Conservation (phyloP, 2,329 filamentous ascomycete species). For the Elsinoe australis region DNA sequence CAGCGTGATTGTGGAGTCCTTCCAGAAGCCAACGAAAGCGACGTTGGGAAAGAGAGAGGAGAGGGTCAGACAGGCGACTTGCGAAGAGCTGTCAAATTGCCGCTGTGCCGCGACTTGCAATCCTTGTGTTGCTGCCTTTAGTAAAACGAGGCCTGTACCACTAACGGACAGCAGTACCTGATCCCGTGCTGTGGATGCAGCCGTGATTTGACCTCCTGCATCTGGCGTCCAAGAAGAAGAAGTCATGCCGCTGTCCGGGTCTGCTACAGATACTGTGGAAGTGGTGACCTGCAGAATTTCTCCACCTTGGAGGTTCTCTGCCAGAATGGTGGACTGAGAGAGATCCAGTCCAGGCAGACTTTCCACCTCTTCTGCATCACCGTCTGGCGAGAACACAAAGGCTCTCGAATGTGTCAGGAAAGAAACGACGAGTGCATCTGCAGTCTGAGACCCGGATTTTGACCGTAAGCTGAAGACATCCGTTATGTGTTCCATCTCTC, state of each 20-base stretch:
- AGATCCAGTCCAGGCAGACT: slow-evolving; percentile 63
- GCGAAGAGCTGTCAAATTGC: slow-evolving; percentile 57
- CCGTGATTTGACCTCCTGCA: slow-evolving; percentile 56
- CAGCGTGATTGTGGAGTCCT: slow-evolving; percentile 69
- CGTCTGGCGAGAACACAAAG: slow-evolving; percentile 66
- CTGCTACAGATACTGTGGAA: slow-evolving; percentile 53
- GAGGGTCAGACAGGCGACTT: slow-evolving; percentile 78
- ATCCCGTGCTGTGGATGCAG: slow-evolving; percentile 64
- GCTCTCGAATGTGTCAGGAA: slow-evolving; percentile 77
- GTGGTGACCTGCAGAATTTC: slow-evolving; percentile 71
- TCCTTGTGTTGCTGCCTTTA: slow-evolving; percentile 52
- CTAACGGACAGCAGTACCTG: slow-evolving; percentile 67
- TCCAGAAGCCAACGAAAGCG: slow-evolving; percentile 82
- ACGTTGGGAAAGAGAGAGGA: slow-evolving; percentile 55
- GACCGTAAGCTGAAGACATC: slow-evolving; percentile 52
- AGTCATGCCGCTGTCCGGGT: slow-evolving; percentile 48
- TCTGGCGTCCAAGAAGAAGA: slow-evolving; percentile 52
- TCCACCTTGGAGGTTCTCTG: slow-evolving; percentile 53
- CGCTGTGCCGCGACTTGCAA: slow-evolving; percentile 53
- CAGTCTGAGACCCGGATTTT: slow-evolving; percentile 42
- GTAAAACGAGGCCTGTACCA: slow-evolving; percentile 62
- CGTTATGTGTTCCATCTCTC: slow-evolving; percentile 53
- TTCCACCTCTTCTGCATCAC: slow-evolving; percentile 81
- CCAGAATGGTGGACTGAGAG: slow-evolving; percentile 64
- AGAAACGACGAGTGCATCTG: slow-evolving; percentile 70